Conservation (phyloP, 2,329 filamentous ascomycete genomes). For the Clarireedia hainanense region DNA sequence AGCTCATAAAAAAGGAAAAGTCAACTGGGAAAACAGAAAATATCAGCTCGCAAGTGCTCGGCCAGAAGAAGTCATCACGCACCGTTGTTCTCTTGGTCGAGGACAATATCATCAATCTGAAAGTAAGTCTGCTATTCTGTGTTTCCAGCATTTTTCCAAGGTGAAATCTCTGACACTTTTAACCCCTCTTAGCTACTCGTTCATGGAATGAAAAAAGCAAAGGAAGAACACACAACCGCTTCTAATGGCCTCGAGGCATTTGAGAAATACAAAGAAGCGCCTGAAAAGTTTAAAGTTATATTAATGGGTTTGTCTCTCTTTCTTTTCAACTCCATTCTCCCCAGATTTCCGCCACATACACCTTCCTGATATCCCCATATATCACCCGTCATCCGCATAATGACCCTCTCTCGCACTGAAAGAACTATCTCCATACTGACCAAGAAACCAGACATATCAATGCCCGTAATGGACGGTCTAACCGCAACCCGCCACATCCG, state of each 20-base stretch:
- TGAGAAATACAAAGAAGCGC: slow-evolving; percentile 22
- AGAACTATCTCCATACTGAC: not conserved
- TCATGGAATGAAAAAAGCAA: slow-evolving; percentile 19
- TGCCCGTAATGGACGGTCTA: slow-evolving; percentile 46
- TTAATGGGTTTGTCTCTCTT: slow-evolving; percentile 26
- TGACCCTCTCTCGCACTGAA: not conserved
- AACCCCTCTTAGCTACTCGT: slow-evolving; percentile 14
- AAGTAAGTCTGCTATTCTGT: slow-evolving; percentile 8
- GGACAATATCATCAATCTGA: slow-evolving; percentile 33
- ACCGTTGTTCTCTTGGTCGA: slow-evolving; percentile 31
- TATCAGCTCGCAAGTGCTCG: not conserved
- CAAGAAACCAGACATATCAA: slow-evolving; percentile 38
- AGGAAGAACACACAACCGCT: slow-evolving; percentile 29
- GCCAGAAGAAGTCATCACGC: not conserved
- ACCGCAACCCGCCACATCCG: slow-evolving; percentile 40
- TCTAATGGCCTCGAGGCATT: slow-evolving; percentile 40
- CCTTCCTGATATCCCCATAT: too few relatives aligned
- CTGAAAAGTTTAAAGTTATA: slow-evolving; percentile 22
- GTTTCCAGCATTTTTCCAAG: too few relatives aligned
- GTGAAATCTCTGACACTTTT: not conserved
- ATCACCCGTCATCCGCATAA: not conserved
- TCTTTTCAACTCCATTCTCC: not conserved
- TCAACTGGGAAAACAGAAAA: not conserved
- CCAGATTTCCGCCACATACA: too few relatives aligned
- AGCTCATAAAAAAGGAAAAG: not conserved